Percentiles rank a stretch among this genome's conserved stretches.
phyloP scores from a whole-genome alignment of 2,329 filamentous ascomycete genomes.

The Epichloe scottii region DNA sequence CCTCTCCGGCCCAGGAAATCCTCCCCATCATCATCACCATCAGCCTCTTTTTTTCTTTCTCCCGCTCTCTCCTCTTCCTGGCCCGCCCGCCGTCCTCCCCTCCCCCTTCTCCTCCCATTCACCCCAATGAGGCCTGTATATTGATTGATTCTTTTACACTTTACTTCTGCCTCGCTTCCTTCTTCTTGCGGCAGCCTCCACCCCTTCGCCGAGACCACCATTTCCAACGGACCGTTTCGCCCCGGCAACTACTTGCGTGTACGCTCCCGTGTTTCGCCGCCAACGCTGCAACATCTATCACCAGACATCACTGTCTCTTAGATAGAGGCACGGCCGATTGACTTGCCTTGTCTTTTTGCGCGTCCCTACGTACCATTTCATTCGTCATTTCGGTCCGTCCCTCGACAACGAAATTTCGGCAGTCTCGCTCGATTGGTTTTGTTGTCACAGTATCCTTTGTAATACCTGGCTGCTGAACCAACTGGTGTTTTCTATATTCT shows the following conservation, averaged over 20 bases:
- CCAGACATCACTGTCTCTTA: neutral
- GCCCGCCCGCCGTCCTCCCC: conserved; percentile 6
- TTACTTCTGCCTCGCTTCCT: conserved; percentile 16
- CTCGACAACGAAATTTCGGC: neutral
- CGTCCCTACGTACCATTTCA: neutral
- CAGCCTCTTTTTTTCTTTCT: conserved; percentile 12
- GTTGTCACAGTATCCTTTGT: conserved; percentile 19
- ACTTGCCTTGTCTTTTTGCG: neutral
- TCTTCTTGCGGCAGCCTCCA: neutral
- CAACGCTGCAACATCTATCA: neutral
- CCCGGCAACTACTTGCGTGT: neutral
- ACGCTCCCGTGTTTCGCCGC: neutral
- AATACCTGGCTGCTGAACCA: conserved; percentile 21
- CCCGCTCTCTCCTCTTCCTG: conserved; percentile 10
- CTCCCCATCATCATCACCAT: conserved; percentile 10
- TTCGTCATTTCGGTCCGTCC: neutral
- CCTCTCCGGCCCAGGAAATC: conserved; percentile 1
- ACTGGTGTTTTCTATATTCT: conserved; percentile 4
- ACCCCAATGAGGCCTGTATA: conserved; percentile 24
- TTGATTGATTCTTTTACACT: conserved; percentile 21
- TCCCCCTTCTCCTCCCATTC: conserved; percentile 4
- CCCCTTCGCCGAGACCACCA: neutral
- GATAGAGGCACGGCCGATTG: neutral
- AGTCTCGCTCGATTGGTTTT: conserved; percentile 1
- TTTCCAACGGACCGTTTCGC: conserved; percentile 3